Evolutionary conservation across 306 rosid species (phyloP).

Genomic region (Lathyrus oleraceus): DNA sequence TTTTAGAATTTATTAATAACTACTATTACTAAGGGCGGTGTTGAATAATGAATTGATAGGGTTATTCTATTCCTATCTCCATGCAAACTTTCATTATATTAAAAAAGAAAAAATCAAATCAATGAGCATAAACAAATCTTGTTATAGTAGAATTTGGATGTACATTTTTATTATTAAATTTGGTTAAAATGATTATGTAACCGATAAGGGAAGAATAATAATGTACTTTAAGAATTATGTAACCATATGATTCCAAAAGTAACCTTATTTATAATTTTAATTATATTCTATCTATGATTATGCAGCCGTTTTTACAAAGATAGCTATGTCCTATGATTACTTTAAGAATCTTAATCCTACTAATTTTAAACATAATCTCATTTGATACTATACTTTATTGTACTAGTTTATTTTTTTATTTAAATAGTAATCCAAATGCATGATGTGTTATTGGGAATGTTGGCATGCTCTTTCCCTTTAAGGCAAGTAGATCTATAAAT

Average conservation of each 20-base stretch:
- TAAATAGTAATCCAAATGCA: conserved; percentile 1
- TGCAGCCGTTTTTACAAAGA: conserved; percentile 27
- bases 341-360: conserved; percentile 36
- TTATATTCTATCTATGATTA: conserved; percentile 40
- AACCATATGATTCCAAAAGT: conserved; percentile 42
- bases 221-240: conserved; percentile 19
- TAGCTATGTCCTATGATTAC: conserved; percentile 12
- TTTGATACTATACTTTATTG: neutral
- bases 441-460: conserved; percentile 16
- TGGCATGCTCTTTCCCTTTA: conserved; percentile 51
- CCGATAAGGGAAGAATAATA: conserved; percentile 15
- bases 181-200: conserved; percentile 19
- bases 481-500: conserved; percentile 50
- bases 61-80: conserved; percentile 42
- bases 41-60: conserved; percentile 34
- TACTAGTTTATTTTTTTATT: neutral
- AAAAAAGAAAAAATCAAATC: conserved; percentile 29
- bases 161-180: neutral
- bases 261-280: conserved; percentile 39
- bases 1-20: conserved; percentile 14
- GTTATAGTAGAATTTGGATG: conserved; percentile 19
- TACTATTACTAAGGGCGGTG: conserved; percentile 35
- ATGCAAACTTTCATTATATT: conserved; percentile 28
- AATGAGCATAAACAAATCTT: conserved; percentile 31
- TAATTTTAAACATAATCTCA: conserved; percentile 19